These are phyloP conservation scores for Sporisorium scitamineum DNA, from an alignment of 1,284 basidiomycete genomes.

Conservation along the genomic window DNA sequence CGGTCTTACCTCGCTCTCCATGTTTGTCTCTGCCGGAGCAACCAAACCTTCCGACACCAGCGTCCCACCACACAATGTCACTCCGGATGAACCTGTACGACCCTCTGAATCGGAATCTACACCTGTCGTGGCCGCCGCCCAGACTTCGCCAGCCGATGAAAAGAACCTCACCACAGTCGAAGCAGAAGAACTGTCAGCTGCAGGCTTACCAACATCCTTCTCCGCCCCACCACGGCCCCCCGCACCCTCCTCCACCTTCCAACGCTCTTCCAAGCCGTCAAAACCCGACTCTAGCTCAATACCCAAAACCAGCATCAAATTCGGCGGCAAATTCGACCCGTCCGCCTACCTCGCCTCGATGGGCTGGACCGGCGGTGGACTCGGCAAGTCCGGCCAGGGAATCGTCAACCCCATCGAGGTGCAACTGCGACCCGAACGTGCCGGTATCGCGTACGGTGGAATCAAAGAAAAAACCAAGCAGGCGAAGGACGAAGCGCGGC, in stretches of 20 bases:
- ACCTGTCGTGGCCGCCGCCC: not conserved
- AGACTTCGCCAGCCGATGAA: not conserved
- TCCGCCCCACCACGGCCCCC: slow-evolving; percentile 10
- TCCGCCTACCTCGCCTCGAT: slow-evolving; percentile 63
- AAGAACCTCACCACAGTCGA: not conserved
- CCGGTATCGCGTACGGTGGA: slow-evolving; percentile 67
- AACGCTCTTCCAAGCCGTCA: slow-evolving; percentile 11
- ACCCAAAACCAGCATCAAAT: slow-evolving; percentile 40
- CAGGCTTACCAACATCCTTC: slow-evolving; percentile 38
- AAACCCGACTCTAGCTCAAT: not conserved
- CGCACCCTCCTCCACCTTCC: slow-evolving; percentile 37
- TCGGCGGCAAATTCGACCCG: slow-evolving; percentile 62
- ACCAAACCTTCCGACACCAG: slow-evolving; percentile 18
- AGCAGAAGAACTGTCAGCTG: slow-evolving; percentile 10
- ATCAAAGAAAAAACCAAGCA: slow-evolving; percentile 66
- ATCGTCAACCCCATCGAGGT: slow-evolving; percentile 68
- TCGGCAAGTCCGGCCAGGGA: slow-evolving; percentile 64
- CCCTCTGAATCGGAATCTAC: not conserved
- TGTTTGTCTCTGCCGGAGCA: slow-evolving; percentile 42
- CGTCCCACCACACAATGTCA: slow-evolving; percentile 9
- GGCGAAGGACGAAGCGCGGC: slow-evolving; percentile 53
- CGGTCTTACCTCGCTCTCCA: slow-evolving; percentile 51
- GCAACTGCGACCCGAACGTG: slow-evolving; percentile 62
- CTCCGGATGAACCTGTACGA: not conserved
- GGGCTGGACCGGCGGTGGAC: slow-evolving; percentile 68